These are phyloP conservation scores for Cephaloascus albidus DNA, from an alignment of 805 yeast genomes.

Conservation along the genomic window DNA sequence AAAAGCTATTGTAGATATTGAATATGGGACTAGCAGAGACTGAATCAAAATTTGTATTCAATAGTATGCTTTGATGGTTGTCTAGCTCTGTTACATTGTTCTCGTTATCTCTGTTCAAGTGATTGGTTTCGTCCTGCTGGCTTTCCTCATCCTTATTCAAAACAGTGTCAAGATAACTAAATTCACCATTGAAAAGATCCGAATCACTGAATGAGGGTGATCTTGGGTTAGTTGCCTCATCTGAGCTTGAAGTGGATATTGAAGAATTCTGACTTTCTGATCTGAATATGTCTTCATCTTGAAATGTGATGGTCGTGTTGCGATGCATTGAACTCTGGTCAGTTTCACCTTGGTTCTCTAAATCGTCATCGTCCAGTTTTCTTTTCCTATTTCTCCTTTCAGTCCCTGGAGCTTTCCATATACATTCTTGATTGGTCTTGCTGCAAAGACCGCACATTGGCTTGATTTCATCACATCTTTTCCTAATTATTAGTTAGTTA, in stretches of 20 bases:
- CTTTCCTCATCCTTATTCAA: neutral
- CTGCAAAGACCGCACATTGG: neutral
- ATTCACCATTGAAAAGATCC: neutral
- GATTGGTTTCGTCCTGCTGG: neutral
- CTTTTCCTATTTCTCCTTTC: slow-evolving; percentile 5
- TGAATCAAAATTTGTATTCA: neutral
- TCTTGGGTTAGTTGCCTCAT: neutral
- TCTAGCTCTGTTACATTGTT: neutral
- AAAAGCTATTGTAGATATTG: neutral
- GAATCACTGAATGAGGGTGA: no score
- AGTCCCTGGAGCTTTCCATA: slow-evolving; percentile 8
- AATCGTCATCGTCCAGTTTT: slow-evolving; percentile 1
- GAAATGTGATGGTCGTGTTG: no score
- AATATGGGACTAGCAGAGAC: no score
- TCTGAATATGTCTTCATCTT: no score
- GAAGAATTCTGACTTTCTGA: neutral
- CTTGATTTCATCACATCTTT: slow-evolving; percentile 1
- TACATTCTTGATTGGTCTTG: slow-evolving; percentile 17
- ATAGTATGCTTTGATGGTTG: neutral
- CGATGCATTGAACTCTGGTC: no score
- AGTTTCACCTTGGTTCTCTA: neutral
- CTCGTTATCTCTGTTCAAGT: neutral
- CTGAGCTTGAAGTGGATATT: neutral
- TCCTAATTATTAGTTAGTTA: no score
- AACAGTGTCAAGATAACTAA: neutral